Base-by-base conservation (phyloP, 306 rosid species). In the Rosa persica region DNA sequence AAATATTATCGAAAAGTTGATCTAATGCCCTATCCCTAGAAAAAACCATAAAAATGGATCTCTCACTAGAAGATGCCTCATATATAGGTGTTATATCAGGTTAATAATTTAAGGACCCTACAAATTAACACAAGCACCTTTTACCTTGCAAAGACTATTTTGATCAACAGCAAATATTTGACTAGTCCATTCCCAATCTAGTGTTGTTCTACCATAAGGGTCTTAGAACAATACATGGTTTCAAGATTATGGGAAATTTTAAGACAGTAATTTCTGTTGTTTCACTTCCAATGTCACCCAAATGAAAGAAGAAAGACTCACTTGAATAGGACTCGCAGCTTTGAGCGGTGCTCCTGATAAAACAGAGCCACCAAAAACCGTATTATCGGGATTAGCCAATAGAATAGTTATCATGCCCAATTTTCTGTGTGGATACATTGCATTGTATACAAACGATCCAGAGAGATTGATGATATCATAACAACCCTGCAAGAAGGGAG, bases 241-340 rank as follows among this genome's bases (percentile, higher is more conserved):
- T 46, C 49, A 46, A 12, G 49, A 9, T 10, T 44, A 44, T 44
- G 48, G 48, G 48, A 46, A 11, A 46, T 46, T 46, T 46, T 11
- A 46, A 46, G 49, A 46, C 49, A 46, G 12, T 46, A 46, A 46
- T 46, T 46, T 46, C 0, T 30, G 36, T 12, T 48, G 52, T 48
- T 48, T 48, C 52, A 48, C 52, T 48, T 48, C 22, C 9, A 6
- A 6, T 19, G 8, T 51, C 58, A 51, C 22, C 8, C 22, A 51
- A 51, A 17, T 51, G 22, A 51, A 51, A 51, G 19, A 51, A 51
- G 22, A 16, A 51, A 1, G 3, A 72, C 84, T 75, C 81, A 90
- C 96, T 57, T 87, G 90, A 75, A 86, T 75, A 15, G 91, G 86
- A 12, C 64, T 54, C 74, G 84, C 90, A 1, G 96, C 96, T 64